Base-by-base conservation (phyloP, 2,329 filamentous ascomycete genomes). In the Monosporascus sp. region DNA sequence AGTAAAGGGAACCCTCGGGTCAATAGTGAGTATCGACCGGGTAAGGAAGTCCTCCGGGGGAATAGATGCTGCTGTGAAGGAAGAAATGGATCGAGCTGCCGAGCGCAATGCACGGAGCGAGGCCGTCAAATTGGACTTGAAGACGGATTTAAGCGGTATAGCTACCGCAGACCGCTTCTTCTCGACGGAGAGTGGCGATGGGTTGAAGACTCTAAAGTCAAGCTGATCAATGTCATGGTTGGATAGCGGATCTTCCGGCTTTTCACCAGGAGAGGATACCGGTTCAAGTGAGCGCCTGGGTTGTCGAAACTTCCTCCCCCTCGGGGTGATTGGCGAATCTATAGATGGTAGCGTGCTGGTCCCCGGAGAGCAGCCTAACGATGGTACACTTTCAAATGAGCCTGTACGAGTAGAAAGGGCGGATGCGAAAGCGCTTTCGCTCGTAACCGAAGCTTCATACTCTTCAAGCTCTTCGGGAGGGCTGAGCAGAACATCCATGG, bases 121-220 rank as follows among this genome's bases (percentile, higher is more conserved):
- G 6, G 84, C 84, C 6, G 84, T 87, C 38, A 88, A 66, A 62
- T 88, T 88, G 3, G 84, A 87, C 66, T 86, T 86, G 72, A 88
- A 87, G 6, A 78, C 83, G 37, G 77, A 77, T 53, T 74, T 74
- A 37, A 83, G 70, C 2, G 80, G 80, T 41, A 65, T 54, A 24
- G 69, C 66, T 7, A 67, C 68, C 47, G 68, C 67, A 55, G 66
- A 52, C 51, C 70, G 65, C 46, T 66, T 60, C 47, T 72, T 64
- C 24, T 63, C 59, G 6, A 57, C 20, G 18, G 58, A 53, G 7
- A 44, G 47, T n/a, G 68, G 52, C 37, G 66, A 59, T 46, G 69
- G 62, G 48, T 74, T 69, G 37, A 80, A 74, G 1, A 75, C 75
- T n/a, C 72, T 64, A 45, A 81, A 75, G 53, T 79, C 77, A 24